phyloP scores from a whole-genome alignment of 768 basidiomycete species.

The Suillus hirtellus region DNA sequence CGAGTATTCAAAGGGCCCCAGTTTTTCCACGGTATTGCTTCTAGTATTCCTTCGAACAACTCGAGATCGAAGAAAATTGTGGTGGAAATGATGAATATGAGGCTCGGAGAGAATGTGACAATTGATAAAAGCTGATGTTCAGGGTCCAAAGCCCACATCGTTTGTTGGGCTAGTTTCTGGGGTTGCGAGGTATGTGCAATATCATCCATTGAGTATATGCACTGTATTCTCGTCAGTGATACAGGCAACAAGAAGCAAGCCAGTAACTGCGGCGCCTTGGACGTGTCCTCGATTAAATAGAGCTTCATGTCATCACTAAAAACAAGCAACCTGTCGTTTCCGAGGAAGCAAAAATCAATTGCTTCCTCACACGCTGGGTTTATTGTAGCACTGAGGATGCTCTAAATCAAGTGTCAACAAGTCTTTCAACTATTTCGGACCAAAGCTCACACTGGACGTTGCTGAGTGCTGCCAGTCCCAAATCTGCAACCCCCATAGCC shows the following conservation, averaged over 20 bases:
- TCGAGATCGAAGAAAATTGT: not conserved
- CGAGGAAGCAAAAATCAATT: constrained; percentile 1
- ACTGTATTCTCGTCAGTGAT: not conserved
- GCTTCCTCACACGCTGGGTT: not conserved
- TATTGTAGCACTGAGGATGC: not conserved
- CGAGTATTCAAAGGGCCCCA: constrained; percentile 2
- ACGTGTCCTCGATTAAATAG: not conserved
- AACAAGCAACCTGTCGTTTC: not conserved
- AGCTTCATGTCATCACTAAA: not conserved
- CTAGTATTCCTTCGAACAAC: not conserved
- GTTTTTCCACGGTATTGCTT: not conserved
- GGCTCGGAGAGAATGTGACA: not conserved
- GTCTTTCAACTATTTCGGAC: not conserved
- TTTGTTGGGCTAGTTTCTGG: not conserved
- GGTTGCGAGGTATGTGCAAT: not conserved
- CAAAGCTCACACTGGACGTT: not conserved
- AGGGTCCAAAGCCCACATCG: not conserved
- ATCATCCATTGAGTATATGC: not conserved
- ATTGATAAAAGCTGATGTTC: not conserved
- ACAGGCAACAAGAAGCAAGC: constrained; percentile 1
- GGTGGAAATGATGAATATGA: not conserved
- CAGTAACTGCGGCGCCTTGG: not conserved
- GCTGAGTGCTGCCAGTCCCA: constrained; percentile 1
- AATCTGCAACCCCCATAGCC: not conserved
- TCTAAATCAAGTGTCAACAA: not conserved